Evolutionary conservation across 2,329 filamentous ascomycete species (phyloP).

Genomic region (Sporothrix euskadiensis): DNA sequence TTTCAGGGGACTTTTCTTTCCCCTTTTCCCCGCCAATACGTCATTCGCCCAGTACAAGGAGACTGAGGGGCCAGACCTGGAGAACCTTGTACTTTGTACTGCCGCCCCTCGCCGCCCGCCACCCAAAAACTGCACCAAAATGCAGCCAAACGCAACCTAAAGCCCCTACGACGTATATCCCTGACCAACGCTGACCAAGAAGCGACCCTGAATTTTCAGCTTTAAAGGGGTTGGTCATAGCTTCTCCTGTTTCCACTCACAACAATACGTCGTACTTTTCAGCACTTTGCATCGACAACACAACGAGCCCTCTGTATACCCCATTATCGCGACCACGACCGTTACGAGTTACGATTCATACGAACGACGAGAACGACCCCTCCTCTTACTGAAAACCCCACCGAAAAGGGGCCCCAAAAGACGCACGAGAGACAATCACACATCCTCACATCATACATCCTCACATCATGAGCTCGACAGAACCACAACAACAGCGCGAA

Average conservation of each 20-base stretch:
- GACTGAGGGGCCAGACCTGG: background rate
- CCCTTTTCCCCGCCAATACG: constrained; percentile 8
- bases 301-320: background rate
- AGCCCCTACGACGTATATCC: too few species aligned
- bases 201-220: constrained; percentile 10
- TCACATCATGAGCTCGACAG: constrained; percentile 12
- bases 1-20: background rate
- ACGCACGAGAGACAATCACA: background rate
- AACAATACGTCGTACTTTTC: background rate
- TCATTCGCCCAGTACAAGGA: background rate
- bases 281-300: background rate
- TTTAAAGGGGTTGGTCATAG: background rate
- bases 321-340: background rate
- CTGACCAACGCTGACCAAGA: background rate
- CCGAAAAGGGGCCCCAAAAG: background rate
- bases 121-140: background rate
- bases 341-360: constrained; percentile 12
- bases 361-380: background rate
- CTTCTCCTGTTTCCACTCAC: background rate
- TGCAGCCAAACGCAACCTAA: background rate
- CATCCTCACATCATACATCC: background rate
- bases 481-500: constrained; percentile 5
- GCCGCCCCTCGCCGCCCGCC: constrained; percentile 13
- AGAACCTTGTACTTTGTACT: background rate
- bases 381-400: background rate